Evolutionary conservation across 108 stramenopile species (phyloP).

Genomic region (Chaetoceros muelleri): DNA sequence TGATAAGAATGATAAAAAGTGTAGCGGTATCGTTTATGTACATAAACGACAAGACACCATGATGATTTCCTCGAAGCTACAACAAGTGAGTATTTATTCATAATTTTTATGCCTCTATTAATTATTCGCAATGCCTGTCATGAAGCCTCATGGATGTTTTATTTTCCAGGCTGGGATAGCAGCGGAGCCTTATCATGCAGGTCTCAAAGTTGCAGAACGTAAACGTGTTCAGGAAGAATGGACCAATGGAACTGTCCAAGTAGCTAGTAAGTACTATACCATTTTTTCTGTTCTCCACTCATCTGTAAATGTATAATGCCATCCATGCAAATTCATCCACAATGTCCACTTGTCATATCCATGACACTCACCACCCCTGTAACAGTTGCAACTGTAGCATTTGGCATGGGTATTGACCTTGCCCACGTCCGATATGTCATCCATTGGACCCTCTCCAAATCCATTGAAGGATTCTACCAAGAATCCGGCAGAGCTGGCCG

Average conservation of each 20-base stretch:
- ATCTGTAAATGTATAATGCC: no score
- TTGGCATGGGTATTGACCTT: conserved; percentile 89
- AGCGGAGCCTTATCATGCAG: conserved; percentile 48
- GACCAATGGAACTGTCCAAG: conserved; percentile 37
- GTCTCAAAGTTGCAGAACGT: conserved; percentile 51
- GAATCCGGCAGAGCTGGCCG: conserved; percentile 84
- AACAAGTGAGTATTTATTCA: conserved; percentile 11
- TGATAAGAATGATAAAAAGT: conserved; percentile 17
- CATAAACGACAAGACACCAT: conserved; percentile 81
- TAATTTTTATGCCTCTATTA: neutral
- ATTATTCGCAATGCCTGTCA: neutral
- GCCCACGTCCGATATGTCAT: conserved; percentile 80
- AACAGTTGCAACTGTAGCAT: conserved; percentile 87
- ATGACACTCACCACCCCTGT: no score
- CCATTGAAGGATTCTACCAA: conserved; percentile 83
- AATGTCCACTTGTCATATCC: no score
- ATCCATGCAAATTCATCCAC: no score
- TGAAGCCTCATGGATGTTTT: neutral
- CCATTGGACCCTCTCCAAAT: conserved; percentile 81
- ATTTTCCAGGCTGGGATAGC: conserved; percentile 15
- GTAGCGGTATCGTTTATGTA: conserved; percentile 91
- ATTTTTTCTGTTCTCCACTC: no score
- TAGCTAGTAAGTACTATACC: no score
- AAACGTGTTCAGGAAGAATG: conserved; percentile 41
- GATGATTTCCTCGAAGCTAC: conserved; percentile 27